Base-by-base conservation (phyloP, 371 early-diverging fungal genomes). In the Lichtheimia ramosa region DNA sequence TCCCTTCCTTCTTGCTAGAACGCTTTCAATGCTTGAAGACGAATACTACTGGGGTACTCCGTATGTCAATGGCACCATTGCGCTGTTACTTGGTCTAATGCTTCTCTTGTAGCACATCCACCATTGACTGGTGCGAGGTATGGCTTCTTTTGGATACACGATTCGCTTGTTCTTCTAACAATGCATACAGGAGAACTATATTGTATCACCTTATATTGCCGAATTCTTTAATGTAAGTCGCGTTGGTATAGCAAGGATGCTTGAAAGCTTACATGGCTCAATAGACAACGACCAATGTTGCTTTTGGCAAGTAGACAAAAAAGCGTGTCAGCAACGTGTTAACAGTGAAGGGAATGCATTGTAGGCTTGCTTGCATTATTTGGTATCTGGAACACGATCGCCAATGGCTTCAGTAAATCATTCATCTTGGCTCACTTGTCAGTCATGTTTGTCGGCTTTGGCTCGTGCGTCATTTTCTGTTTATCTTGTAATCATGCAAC, bases 381-480 rank as follows among this genome's bases (percentile, higher is more conserved):
- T 42, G 90, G 89, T 24, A 75, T 86, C 56, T 79, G 73, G 51
- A 78, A 76, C 43, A 76, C 79, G 2, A 52, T 66, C n/a, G 67
- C 70, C 46, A 78, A 76, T 53, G 60, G 67, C 15, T 77, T 83
- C 18, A 82, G 75, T 52, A 69, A 61, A 54, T 73, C 85, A 10
- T 85, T 84, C 54, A 70, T 80, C n/a, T 20, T 83, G 18, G 84
- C 83, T 55, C 85, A 88, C 62, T 40, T 80, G 15, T 80, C 74
- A 25, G 74, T 91, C 55, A 63, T 83, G 25, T 56, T 89, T 23
- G 83, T 92, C 46, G 92, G 92, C 6, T 61, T 88, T 57, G 93
- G 93, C 27, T 80, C 71, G 74, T 73, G 52, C 27, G 79, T 62
- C 65, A 8, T 68, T 46, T n/a, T 43, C 48, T 39, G 6, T 6